Evolutionary conservation across 2,329 filamentous ascomycete genomes (phyloP).

Genomic region (Penicillium sclerotigenum): DNA sequence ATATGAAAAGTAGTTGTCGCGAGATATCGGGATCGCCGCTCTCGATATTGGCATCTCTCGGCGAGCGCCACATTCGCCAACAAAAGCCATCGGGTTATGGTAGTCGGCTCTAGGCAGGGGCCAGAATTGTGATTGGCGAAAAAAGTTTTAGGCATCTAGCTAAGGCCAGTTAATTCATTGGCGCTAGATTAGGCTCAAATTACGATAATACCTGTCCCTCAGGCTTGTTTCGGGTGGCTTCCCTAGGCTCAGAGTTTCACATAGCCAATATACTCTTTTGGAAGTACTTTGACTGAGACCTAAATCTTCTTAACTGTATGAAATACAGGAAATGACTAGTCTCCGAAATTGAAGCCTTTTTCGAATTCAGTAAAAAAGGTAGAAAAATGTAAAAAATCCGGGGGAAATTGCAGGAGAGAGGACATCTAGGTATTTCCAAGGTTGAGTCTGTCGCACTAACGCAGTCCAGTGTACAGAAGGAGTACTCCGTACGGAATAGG

Average conservation of each 20-base stretch:
- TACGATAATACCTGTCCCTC: not conserved
- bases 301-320: not conserved
- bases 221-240: not conserved
- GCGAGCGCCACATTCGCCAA: constrained; percentile 3
- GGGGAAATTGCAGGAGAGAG: not conserved
- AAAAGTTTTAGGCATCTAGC: not conserved
- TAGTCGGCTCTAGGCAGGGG: not conserved
- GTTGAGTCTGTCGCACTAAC: not conserved
- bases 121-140: not conserved
- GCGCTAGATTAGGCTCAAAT: not conserved
- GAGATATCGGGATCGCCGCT: not conserved
- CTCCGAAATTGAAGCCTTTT: not conserved
- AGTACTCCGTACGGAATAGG: not conserved
- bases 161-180: too few relatives aligned
- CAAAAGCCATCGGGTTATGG: not conserved
- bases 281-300: not conserved
- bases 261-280: not conserved
- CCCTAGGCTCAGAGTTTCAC: not conserved
- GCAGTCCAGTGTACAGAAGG: not conserved
- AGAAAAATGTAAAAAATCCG: not conserved
- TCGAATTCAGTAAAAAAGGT: not conserved
- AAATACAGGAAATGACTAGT: not conserved
- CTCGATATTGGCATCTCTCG: not conserved
- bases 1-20: not conserved
- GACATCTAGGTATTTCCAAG: not conserved